Evolutionary conservation across 495 filamentous ascomycete species (phyloP), one percentile per base, ranked within the genome.

Genomic region (Tuber magnatum): DNA sequence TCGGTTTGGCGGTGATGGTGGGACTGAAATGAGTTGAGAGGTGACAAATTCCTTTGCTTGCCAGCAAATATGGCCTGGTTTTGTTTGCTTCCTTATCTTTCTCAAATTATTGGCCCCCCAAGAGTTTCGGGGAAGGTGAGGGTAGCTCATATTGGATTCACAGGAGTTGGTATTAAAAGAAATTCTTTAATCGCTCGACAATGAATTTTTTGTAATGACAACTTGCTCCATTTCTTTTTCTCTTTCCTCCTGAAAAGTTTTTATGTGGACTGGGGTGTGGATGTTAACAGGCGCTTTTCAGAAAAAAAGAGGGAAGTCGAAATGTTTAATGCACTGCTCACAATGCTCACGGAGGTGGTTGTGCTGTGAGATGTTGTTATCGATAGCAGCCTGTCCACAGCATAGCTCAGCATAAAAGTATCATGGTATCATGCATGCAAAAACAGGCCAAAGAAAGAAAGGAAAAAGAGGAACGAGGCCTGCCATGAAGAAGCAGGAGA

Each of bases 81-180:
- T 35, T 65, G 56, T 35, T 65, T 65, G 56, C 56, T 65, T 35
- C 32, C 28, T 51, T 65, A 65, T 65, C 56, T 65, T 65, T 65
- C 56, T 65, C 56, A 65, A 65, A 65, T 65, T 14, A 35, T 65
- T 35, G 56, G 14, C 28, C 28, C 18, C 56, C 56, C 56, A 74
- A 78, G 42, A 68, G 41, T 70, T 73, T 41, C 46, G 40, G 75
- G 71, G 65, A 72, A 68, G 56, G 56, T 65, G 76, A 77, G 72
- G 68, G 71, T 39, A 41, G 46, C 71, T 78, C 65, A 73, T 78
- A 71, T 77, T 73, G 42, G 71, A 71, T 72, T 71, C 69, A 74
- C 73, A 78, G 51, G 75, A 73, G 71, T 71, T 78, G 71, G 71
- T 73, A 71, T 77, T 51, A 69, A 42, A 40, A 69, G 44, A 28